Conservation (phyloP, 2,329 filamentous ascomycete species). For the Colletotrichum tropicale region DNA sequence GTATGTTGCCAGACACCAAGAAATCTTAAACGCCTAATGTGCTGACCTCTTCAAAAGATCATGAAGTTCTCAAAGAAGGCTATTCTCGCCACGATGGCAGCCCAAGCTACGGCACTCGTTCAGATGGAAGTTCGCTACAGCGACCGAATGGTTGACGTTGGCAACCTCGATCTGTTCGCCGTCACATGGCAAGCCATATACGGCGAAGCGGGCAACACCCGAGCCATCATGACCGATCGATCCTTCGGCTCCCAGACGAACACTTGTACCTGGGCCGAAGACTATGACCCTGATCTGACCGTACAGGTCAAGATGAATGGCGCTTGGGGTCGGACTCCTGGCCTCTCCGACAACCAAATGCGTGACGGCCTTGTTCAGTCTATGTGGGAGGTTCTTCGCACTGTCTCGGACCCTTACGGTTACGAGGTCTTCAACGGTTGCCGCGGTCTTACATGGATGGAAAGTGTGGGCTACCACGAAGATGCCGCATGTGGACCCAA, state of each 20-base stretch:
- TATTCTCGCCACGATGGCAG: slow-evolving; percentile 5
- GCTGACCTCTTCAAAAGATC: neutral
- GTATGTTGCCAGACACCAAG: neutral
- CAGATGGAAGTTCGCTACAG: slow-evolving; percentile 22
- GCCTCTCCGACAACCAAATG: slow-evolving; percentile 14
- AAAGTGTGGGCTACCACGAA: neutral
- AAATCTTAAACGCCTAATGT: accelerated
- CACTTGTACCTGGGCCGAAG: slow-evolving; percentile 8
- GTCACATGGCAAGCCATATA: slow-evolving; percentile 20
- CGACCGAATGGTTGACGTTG: slow-evolving; percentile 21
- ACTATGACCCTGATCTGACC: slow-evolving; percentile 11
- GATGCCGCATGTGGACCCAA: slow-evolving; percentile 6
- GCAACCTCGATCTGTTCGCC: slow-evolving; percentile 20
- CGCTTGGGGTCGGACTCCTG: slow-evolving; percentile 17
- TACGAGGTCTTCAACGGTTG: slow-evolving; percentile 21
- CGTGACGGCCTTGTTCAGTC: slow-evolving; percentile 20
- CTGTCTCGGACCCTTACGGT: neutral
- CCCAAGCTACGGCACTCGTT: slow-evolving; percentile 5
- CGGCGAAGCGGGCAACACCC: slow-evolving; percentile 16
- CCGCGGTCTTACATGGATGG: slow-evolving; percentile 18
- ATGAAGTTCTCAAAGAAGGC: slow-evolving; percentile 10
- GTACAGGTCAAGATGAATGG: slow-evolving; percentile 19
- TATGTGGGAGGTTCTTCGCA: slow-evolving; percentile 16
- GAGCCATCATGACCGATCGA: slow-evolving; percentile 14
- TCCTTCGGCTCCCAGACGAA: slow-evolving; percentile 4